A percentile compares a stretch with the other conserved stretches of the same genome.
phyloP scores from a whole-genome alignment of 108 stramenopile species.

The Cyclotella kingstonii region DNA sequence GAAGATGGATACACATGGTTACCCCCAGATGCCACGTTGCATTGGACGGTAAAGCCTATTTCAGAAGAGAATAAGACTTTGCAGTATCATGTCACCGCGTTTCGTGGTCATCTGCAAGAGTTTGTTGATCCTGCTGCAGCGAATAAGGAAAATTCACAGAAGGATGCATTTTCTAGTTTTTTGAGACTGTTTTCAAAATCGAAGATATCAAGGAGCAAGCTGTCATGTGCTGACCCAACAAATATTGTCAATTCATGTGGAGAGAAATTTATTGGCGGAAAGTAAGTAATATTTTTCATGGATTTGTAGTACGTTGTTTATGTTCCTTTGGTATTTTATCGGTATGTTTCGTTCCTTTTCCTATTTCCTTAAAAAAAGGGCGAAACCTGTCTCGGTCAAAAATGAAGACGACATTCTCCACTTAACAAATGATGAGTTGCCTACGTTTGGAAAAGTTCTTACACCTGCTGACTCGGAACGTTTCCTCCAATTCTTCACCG shows the following conservation, averaged over 20 bases:
- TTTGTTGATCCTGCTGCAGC: conserved; percentile 57
- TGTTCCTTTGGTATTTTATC: neutral
- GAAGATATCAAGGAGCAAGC: conserved; percentile 64
- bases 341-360: neutral
- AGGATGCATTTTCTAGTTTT: conserved; percentile 67
- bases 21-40: conserved; percentile 78
- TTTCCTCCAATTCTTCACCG: conserved; percentile 94
- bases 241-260: conserved; percentile 91
- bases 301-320: conserved; percentile 1
- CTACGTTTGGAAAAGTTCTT: conserved; percentile 89
- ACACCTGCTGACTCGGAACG: conserved; percentile 89
- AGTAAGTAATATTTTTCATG: conserved; percentile 63
- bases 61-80: conserved; percentile 63
- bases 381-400: conserved; percentile 75
- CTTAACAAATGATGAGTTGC: conserved; percentile 83
- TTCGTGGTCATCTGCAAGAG: conserved; percentile 64
- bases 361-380: conserved; percentile 13
- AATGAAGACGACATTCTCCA: conserved; percentile 96
- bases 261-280: conserved; percentile 75
- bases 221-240: conserved; percentile 86
- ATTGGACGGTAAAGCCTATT: conserved; percentile 67
- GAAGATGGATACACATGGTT: conserved; percentile 72
- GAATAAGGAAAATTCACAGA: conserved; percentile 52
- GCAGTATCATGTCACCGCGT: conserved; percentile 73
- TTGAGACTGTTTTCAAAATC: conserved; percentile 69